Conservation (phyloP, 352 stramenopile species). For the Globisporangium okanoganense region DNA sequence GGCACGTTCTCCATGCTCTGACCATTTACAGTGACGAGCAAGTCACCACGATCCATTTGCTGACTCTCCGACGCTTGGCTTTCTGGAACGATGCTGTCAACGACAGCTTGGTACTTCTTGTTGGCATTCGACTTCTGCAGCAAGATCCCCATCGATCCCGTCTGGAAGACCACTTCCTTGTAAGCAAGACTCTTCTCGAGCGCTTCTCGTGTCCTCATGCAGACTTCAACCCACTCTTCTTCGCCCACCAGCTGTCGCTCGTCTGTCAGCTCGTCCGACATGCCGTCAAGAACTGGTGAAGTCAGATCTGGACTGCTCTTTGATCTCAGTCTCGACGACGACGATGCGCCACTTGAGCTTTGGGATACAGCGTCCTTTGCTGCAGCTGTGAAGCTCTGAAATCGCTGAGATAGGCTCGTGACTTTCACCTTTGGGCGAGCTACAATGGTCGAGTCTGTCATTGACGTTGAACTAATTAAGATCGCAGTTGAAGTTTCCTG, state of each 20-base stretch:
- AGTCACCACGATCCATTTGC: conserved; percentile 62
- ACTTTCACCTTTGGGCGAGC: conserved; percentile 23
- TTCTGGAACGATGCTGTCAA: conserved; percentile 79
- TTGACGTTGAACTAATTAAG: not conserved
- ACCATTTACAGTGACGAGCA: conserved; percentile 74
- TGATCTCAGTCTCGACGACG: conserved; percentile 3
- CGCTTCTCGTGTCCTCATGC: conserved; percentile 40
- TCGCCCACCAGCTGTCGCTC: conserved; percentile 38
- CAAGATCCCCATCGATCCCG: conserved; percentile 69
- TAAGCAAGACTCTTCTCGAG: conserved; percentile 44
- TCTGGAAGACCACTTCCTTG: conserved; percentile 72
- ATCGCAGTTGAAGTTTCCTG: not conserved
- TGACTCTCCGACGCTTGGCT: conserved; percentile 72
- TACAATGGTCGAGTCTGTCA: not conserved
- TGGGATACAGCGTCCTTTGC: conserved; percentile 59
- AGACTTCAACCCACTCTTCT: conserved; percentile 80
- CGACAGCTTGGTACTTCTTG: conserved; percentile 66
- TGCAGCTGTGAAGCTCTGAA: conserved; percentile 62
- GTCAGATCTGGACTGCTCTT: conserved; percentile 18
- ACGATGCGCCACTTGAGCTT: conserved; percentile 21
- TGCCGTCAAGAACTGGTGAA: conserved; percentile 1
- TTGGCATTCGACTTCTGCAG: conserved; percentile 67
- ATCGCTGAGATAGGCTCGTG: conserved; percentile 56
- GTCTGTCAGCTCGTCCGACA: conserved; percentile 20
- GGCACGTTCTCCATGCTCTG: conserved; percentile 53